Conservation (phyloP, 2,329 filamentous ascomycete species). For the Tolypocladium amazonense region DNA sequence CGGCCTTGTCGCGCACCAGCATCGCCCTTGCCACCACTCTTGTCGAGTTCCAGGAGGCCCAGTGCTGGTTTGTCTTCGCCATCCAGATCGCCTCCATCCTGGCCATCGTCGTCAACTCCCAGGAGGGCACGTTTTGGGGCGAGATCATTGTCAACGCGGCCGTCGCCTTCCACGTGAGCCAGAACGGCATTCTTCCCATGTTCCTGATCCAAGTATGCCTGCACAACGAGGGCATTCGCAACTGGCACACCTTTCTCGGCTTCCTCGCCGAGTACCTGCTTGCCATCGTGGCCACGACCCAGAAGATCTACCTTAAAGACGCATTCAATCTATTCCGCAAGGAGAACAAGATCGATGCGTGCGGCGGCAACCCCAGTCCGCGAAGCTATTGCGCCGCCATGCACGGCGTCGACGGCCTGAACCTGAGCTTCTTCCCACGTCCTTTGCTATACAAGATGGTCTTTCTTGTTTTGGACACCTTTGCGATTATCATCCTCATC, state of each 20-base stretch:
- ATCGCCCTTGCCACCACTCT: constrained; percentile 27
- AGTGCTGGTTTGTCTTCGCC: constrained; percentile 28
- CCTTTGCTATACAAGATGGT: constrained; percentile 26
- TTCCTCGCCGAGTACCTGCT: constrained; percentile 27
- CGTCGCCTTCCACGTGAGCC: constrained; percentile 24
- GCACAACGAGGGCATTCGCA: constrained; percentile 27
- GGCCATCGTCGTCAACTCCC: constrained; percentile 28
- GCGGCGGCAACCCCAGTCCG: constrained; percentile 25
- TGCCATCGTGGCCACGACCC: constrained; percentile 24
- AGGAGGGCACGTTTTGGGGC: constrained; percentile 27
- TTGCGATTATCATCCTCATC: constrained; percentile 22
- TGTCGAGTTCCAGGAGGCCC: constrained; percentile 29
- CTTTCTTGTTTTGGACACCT: constrained; percentile 23
- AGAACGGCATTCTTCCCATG: constrained; percentile 26
- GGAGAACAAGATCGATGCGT: constrained; percentile 19
- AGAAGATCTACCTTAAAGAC: constrained; percentile 22
- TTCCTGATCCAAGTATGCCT: constrained; percentile 26
- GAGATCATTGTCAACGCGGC: constrained; percentile 27
- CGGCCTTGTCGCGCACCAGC: constrained; percentile 24
- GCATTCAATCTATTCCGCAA: constrained; percentile 22
- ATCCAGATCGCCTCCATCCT: constrained; percentile 29
- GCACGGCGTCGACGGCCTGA: constrained; percentile 20
- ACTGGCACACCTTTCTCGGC: constrained; percentile 29
- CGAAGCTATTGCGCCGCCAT: constrained; percentile 26
- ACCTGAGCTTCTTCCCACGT: constrained; percentile 25